These are phyloP conservation scores for Didymosphaeria variabile DNA, from an alignment of 2,329 filamentous ascomycete genomes.

Conservation along the genomic window DNA sequence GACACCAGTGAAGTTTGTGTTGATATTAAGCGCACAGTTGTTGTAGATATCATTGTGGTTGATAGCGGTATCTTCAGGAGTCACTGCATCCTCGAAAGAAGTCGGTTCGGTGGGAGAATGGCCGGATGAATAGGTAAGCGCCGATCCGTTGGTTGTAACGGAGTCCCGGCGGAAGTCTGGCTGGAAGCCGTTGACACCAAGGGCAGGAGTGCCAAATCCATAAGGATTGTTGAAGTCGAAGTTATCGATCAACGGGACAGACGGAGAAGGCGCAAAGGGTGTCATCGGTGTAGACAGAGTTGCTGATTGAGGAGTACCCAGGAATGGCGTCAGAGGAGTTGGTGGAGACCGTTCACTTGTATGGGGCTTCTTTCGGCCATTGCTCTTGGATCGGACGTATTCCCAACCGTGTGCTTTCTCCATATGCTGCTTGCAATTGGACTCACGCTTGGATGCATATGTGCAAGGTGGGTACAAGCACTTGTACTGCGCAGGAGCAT, in stretches of 20 bases:
- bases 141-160: conserved; percentile 47
- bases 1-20: conserved; percentile 68
- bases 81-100: conserved; percentile 55
- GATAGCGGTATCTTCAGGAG: conserved; percentile 60
- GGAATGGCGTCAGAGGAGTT: conserved; percentile 47
- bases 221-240: conserved; percentile 36
- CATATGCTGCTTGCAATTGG: conserved; percentile 99
- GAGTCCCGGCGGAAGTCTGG: conserved; percentile 50
- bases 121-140: conserved; percentile 50
- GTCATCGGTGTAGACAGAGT: conserved; percentile 48
- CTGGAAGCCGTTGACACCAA: conserved; percentile 40
- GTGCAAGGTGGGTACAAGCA: conserved; percentile 85
- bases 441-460: conserved; percentile 94
- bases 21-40: conserved; percentile 65
- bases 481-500: conserved; percentile 79
- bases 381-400: conserved; percentile 93
- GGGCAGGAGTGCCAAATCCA: conserved; percentile 43
- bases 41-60: conserved; percentile 68
- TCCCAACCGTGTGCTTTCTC: conserved; percentile 92
- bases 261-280: conserved; percentile 54
- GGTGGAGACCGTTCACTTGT: conserved; percentile 41
- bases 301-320: conserved; percentile 47
- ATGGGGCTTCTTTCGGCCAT: conserved; percentile 62
- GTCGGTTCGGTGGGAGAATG: conserved; percentile 53
- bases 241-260: conserved; percentile 47